Evolutionary conservation across 331 rosid genomes (phyloP).

Genomic region (Acacia pycnantha): DNA sequence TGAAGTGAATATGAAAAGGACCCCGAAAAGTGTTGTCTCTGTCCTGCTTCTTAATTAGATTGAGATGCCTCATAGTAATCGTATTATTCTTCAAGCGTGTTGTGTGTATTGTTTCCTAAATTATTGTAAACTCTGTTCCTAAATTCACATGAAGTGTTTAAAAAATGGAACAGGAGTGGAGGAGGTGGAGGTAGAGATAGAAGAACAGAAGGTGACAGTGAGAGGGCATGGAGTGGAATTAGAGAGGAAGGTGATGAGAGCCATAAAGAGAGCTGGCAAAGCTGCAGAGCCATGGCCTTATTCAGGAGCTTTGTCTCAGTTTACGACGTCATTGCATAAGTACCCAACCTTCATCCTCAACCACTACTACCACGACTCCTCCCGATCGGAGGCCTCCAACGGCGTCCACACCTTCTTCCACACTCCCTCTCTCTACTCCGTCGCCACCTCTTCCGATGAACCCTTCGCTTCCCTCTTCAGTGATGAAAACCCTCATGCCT

Average conservation of each 20-base stretch:
- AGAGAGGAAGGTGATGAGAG: slow-evolving; percentile 74
- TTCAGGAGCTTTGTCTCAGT: slow-evolving; percentile 63
- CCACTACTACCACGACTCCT: slow-evolving; percentile 64
- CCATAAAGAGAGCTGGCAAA: slow-evolving; percentile 80
- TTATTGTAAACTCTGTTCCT: neutral
- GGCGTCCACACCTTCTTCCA: slow-evolving; percentile 86
- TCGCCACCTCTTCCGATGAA: slow-evolving; percentile 82
- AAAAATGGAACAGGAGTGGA: slow-evolving; percentile 55
- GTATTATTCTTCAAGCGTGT: neutral
- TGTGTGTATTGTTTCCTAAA: neutral
- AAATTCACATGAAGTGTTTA: neutral
- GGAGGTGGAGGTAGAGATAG: slow-evolving; percentile 89
- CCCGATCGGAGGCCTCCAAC: slow-evolving; percentile 44
- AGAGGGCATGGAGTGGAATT: slow-evolving; percentile 65
- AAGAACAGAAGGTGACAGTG: slow-evolving; percentile 71
- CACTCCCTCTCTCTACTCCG: slow-evolving; percentile 77
- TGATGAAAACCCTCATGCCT: slow-evolving; percentile 94
- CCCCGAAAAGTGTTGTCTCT: neutral
- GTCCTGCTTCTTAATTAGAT: neutral
- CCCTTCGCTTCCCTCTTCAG: slow-evolving; percentile 82
- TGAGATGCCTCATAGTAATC: neutral
- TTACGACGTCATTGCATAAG: slow-evolving; percentile 68
- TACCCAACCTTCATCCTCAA: slow-evolving; percentile 67
- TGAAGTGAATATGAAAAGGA: neutral
- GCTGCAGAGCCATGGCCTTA: slow-evolving; percentile 92